Percentiles rank a stretch among this genome's conserved stretches.
phyloP scores from a whole-genome alignment of 192 early-diverging fungal genomes.

The Podila minutissima region DNA sequence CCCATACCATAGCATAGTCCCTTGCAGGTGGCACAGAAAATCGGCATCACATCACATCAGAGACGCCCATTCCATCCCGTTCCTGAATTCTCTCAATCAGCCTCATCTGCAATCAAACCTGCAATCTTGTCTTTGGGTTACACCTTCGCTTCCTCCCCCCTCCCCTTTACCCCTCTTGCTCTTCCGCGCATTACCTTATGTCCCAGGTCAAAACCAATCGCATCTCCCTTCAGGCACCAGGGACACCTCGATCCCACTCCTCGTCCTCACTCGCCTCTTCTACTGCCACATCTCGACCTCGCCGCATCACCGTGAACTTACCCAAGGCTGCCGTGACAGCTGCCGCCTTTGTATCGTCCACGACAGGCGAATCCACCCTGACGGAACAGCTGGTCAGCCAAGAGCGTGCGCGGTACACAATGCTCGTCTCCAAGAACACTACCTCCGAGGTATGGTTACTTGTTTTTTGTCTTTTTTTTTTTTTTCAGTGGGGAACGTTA shows the following conservation, averaged over 20 bases:
- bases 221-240: constrained; percentile 9
- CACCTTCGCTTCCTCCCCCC: too few species aligned
- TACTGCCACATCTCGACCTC: constrained; percentile 6
- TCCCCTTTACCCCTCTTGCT: too few species aligned
- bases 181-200: background rate
- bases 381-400: background rate
- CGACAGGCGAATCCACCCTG: constrained; percentile 12
- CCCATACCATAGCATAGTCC: too few species aligned
- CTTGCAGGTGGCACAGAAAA: too few species aligned
- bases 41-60: too few species aligned
- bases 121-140: too few species aligned
- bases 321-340: constrained; percentile 12
- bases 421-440: background rate
- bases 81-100: too few species aligned
- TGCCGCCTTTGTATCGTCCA: constrained; percentile 20
- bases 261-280: background rate
- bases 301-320: constrained; percentile 29
- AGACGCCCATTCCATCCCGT: too few species aligned
- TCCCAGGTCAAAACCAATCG: constrained; percentile 12
- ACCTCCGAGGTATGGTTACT: constrained; percentile 27
- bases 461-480: background rate
- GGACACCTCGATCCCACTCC: constrained; percentile 12
- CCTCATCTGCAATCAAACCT: too few species aligned
- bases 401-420: background rate
- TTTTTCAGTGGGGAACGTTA: background rate